These are phyloP conservation scores for Xylaria sp. DNA, from an alignment of 2,329 filamentous ascomycete genomes.

Conservation along the genomic window DNA sequence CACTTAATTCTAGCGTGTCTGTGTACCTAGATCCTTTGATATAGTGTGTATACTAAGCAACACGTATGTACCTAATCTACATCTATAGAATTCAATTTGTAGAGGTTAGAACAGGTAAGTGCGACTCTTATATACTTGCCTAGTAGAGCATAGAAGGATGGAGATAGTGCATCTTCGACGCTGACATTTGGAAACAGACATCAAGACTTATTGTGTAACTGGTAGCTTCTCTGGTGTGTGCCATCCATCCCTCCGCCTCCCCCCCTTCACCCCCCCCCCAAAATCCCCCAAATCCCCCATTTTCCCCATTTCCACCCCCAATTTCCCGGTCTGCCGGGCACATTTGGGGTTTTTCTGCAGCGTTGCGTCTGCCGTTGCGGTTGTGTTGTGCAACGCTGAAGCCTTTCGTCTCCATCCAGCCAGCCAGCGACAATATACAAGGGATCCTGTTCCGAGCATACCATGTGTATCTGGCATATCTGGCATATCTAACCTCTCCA, in stretches of 20 bases:
- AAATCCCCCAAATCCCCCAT: slow-evolving; percentile 26
- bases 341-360: slow-evolving; percentile 31
- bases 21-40: not conserved
- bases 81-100: not conserved
- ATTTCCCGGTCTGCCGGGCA: slow-evolving; percentile 36
- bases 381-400: slow-evolving; percentile 32
- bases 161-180: not conserved
- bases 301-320: slow-evolving; percentile 22
- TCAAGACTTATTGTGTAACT: slow-evolving; percentile 6
- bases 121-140: too few species aligned
- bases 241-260: not conserved
- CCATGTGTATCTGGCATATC: slow-evolving; percentile 1
- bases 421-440: not conserved
- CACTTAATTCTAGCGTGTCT: not conserved
- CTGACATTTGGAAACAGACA: not conserved
- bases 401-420: slow-evolving; percentile 19
- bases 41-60: not conserved
- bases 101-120: too few species aligned
- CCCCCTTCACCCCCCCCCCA: slow-evolving; percentile 8
- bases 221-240: not conserved
- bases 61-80: not conserved
- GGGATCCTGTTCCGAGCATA: slow-evolving; percentile 24
- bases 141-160: too few species aligned
- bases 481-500: slow-evolving; percentile 2
- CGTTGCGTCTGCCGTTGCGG: slow-evolving; percentile 28